phyloP scores from a whole-genome alignment of 2,329 filamentous ascomycete species.

The Aspergillus ochraceoroseus region DNA sequence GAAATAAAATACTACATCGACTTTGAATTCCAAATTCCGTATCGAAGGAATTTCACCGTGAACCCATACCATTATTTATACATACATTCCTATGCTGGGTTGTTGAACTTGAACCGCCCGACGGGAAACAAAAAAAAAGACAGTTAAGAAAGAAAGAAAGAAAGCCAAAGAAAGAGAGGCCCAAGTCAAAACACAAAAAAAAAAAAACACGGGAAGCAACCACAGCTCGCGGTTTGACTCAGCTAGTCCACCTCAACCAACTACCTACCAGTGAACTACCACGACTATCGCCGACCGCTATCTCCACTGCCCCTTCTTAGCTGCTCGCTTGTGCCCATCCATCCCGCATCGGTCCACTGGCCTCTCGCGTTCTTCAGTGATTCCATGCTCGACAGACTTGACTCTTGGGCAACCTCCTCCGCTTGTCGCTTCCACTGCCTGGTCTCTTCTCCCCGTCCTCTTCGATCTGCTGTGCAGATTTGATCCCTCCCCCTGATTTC shows the following conservation, averaged over 20 bases:
- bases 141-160: too few species aligned
- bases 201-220: too few species aligned
- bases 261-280: too few species aligned
- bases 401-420: constrained; percentile 27
- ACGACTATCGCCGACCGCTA: too few species aligned
- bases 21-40: too few species aligned
- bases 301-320: constrained; percentile 16
- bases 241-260: too few species aligned
- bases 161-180: too few species aligned
- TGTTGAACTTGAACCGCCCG: too few species aligned
- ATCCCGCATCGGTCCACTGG: constrained; percentile 27
- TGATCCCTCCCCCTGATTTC: constrained; percentile 22
- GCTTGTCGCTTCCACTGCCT: constrained; percentile 22
- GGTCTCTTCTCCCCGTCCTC: constrained; percentile 12
- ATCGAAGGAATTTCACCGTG: too few species aligned
- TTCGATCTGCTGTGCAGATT: constrained; percentile 34
- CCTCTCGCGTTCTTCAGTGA: constrained; percentile 27
- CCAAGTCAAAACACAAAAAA: too few species aligned
- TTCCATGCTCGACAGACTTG: constrained; percentile 31
- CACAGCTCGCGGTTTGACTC: constrained; percentile 19
- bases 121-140: too few species aligned
- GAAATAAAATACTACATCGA: not conserved
- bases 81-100: too few species aligned
- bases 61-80: constrained; percentile 2
- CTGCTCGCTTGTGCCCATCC: constrained; percentile 27